Base-by-base conservation (phyloP, 345 rosid species). In the Salix suchowensis region DNA sequence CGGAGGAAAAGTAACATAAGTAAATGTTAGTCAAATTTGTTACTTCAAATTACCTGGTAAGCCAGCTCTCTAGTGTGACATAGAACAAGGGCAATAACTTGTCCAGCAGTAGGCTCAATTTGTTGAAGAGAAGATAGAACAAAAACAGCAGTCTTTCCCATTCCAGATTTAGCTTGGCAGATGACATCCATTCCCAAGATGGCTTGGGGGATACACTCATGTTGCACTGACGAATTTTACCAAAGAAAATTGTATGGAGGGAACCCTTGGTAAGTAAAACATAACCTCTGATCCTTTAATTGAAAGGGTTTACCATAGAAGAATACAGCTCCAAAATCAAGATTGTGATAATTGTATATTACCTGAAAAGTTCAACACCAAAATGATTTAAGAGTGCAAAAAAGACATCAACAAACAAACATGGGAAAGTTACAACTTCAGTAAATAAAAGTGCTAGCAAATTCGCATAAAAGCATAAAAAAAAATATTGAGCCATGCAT, bases 111-210 rank as follows among this genome's bases (percentile, higher is more conserved):
- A 0, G 97, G 97, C 52, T 96, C 99, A 40, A 94, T 96, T 77
- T 96, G 99, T 81, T 96, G 99, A 21, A 94, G 86, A 48, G 94
- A 80, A 6, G 99, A 96, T 6, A 96, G 85, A 54, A 96, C 97
- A 85, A 96, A 96, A 58, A 94, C 98, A 50, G 98, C 99, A 58
- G 98, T 96, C 87, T 96, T 94, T 8, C 99, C 99, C 99, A 96
- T 96, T 52, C 99, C 99, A 68, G 98, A 96, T 81, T 96, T 96
- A 15, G 99, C 99, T 94, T 96, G 99, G 81, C 98, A 96, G 76
- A 96, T 91, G 82, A 96, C 98, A 76, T 96, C 97, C 98, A 94
- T 94, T 16, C 98, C 99, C 85, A 96, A 71, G 50, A 94, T 94
- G 70, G 99, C 99, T 94, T 96, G 99, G 48, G 98, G 99, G 73